A percentile compares a stretch with the other conserved stretches of the same genome.
Evolutionary conservation across 106 monocot genomes (phyloP).

Genomic region (Hemerocallis citrina): DNA sequence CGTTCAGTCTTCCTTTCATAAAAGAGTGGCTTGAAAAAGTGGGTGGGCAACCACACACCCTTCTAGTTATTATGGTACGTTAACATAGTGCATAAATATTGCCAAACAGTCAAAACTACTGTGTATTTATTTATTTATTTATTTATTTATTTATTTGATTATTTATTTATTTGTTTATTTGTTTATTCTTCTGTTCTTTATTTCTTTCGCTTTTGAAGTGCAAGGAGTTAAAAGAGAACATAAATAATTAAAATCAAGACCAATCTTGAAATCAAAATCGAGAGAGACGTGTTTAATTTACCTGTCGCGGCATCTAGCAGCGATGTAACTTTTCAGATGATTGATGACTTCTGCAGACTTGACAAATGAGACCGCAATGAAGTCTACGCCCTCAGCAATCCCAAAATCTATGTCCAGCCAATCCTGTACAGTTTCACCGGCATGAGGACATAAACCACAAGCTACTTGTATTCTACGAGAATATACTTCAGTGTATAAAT

Average conservation of each 20-base stretch:
- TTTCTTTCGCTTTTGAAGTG: neutral
- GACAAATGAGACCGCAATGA: constrained; percentile 80
- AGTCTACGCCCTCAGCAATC: constrained; percentile 75
- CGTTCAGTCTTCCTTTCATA: no score
- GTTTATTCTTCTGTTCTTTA: no score
- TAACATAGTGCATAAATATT: no score
- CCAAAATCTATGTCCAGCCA: constrained; percentile 90
- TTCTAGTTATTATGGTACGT: no score
- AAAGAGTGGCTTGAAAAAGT: no score
- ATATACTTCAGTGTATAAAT: neutral
- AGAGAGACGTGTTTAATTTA: constrained; percentile 8
- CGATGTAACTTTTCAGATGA: constrained; percentile 88
- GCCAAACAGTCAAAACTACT: no score
- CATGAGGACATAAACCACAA: neutral
- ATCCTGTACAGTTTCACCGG: constrained; percentile 31
- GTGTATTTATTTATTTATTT: no score
- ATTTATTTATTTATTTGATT: no score
- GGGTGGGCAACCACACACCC: no score
- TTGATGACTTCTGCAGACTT: constrained; percentile 79
- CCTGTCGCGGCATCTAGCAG: constrained; percentile 65
- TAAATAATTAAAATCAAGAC: neutral
- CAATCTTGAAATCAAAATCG: neutral
- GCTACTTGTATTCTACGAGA: neutral
- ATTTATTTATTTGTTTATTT: no score
- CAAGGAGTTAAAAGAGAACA: neutral